These are phyloP conservation scores for Fusarium tupiense DNA, from an alignment of 2,329 filamentous ascomycete species.

Conservation along the genomic window DNA sequence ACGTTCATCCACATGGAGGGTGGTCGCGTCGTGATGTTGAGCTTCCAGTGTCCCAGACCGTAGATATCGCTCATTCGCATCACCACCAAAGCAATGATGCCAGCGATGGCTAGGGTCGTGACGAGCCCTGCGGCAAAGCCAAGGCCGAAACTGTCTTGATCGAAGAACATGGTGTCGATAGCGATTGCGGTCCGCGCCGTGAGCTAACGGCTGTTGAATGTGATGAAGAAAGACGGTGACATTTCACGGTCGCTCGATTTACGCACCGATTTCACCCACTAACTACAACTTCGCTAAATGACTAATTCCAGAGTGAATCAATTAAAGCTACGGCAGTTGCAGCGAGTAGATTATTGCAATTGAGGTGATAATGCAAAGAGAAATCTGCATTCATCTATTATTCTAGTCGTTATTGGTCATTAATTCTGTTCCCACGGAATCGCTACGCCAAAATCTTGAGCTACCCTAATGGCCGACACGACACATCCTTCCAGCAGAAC, in stretches of 20 bases:
- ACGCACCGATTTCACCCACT: neutral
- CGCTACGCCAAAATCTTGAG: conserved; percentile 59
- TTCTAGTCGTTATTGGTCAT: conserved; percentile 4
- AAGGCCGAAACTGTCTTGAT: conserved; percentile 39
- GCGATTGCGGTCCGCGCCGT: neutral
- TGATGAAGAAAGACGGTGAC: neutral
- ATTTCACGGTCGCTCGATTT: neutral
- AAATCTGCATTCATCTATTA: neutral
- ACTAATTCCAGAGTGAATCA: neutral
- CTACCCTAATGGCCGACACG: conserved; percentile 66
- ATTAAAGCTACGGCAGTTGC: neutral
- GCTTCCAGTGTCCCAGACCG: conserved; percentile 64
- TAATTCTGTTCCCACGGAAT: conserved; percentile 49
- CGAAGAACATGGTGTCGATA: neutral
- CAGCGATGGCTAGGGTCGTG: conserved; percentile 26
- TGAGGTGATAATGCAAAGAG: neutral
- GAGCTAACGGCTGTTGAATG: neutral
- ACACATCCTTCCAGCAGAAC: conserved; percentile 70
- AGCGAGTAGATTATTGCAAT: conserved; percentile 3
- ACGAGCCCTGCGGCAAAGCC: conserved; percentile 44
- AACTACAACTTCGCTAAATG: neutral
- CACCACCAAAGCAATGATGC: conserved; percentile 21
- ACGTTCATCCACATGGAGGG: conserved; percentile 72
- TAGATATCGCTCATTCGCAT: conserved; percentile 52
- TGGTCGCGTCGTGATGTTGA: conserved; percentile 60